Evolutionary conservation across 2,329 filamentous ascomycete species (phyloP), one percentile per base, ranked within the genome.

Genomic region (Pezicula carpinea): DNA sequence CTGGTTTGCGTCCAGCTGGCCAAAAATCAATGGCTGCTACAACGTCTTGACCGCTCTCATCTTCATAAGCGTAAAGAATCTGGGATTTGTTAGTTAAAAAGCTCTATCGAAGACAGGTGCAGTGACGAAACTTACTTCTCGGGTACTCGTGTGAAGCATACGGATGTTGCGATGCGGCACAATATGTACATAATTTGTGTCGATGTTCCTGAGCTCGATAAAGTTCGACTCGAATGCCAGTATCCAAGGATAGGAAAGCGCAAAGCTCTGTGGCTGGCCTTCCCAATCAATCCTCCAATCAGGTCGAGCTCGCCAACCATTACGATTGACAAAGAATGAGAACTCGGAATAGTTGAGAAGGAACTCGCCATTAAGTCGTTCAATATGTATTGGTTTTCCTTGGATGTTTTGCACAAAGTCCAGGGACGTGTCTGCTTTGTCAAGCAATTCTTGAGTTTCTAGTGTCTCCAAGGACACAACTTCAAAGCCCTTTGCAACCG

Each of bases 281-380:
- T 99, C 93, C 93, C 93, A 99, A 54, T 92, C 87, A 63, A 99
- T 96, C 60, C 87, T 85, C 93, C 93, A 99, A 67, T 99, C 93
- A 5, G 91, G 90, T 60, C 91, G 80, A 45, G 92, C 92, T 53
- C 93, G 83, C 93, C 93, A 99, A 32, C 93, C 93, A 66, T 99
- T 97, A 60, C 93, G 83, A 69, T 99, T 97, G 64, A 99, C 93
- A 62, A 97, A 99, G 80, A 99, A 99, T 11, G 89, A 96, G 69
- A 96, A 99, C 66, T 99, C 93, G 4, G 89, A 93, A 71, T 99
- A 99, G 69, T 96, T 97, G 54, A 99, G 83, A 57, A 99, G 69
- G 75, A 99, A 99, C 64, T 99, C 93, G 65, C 92, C 91, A 58
- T 95, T 95, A 64, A 97, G 84, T 39, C 93, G 87, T 68, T 99